A percentile compares a stretch with the other conserved stretches of the same genome.
Evolutionary conservation across 306 rosid genomes (phyloP).

Genomic region (Arachis stenosperma): DNA sequence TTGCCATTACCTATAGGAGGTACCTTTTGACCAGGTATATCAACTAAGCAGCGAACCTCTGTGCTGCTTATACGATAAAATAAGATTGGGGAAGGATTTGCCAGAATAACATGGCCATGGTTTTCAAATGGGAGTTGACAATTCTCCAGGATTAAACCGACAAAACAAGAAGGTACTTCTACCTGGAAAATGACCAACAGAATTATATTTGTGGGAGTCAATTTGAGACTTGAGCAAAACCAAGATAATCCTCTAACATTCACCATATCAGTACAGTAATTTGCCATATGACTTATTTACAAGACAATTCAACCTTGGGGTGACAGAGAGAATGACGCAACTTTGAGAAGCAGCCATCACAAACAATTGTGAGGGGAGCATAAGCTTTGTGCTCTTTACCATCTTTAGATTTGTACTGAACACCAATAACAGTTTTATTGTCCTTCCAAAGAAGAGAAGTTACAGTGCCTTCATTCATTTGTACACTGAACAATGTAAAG

Average conservation of each 20-base stretch:
- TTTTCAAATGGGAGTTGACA: conserved; percentile 62
- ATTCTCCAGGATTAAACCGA: conserved; percentile 61
- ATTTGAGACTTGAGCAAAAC: conserved; percentile 19
- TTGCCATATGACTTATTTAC: conserved; percentile 16
- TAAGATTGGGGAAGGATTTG: conserved; percentile 59
- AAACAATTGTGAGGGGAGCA: conserved; percentile 69
- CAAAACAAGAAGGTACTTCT: conserved; percentile 56
- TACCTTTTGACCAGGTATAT: conserved; percentile 59
- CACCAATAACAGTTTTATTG: conserved; percentile 62
- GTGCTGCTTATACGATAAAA: conserved; percentile 64
- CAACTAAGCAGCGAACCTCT: conserved; percentile 61
- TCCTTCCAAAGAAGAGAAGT: conserved; percentile 62
- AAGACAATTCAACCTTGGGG: conserved; percentile 51
- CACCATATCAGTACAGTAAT: not conserved
- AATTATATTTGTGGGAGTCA: not conserved
- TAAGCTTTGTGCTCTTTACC: conserved; percentile 52
- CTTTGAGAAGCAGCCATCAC: conserved; percentile 80
- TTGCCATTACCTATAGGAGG: conserved; percentile 53
- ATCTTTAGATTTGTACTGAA: conserved; percentile 62
- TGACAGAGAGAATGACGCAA: conserved; percentile 63
- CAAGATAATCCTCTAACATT: not conserved
- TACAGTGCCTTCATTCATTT: conserved; percentile 65
- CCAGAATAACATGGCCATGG: conserved; percentile 66
- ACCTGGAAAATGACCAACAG: conserved; percentile 39
- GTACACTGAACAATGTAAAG: conserved; percentile 47